These are phyloP conservation scores for Emericellopsis terricola DNA, from an alignment of 495 filamentous ascomycete species.

Conservation along the genomic window DNA sequence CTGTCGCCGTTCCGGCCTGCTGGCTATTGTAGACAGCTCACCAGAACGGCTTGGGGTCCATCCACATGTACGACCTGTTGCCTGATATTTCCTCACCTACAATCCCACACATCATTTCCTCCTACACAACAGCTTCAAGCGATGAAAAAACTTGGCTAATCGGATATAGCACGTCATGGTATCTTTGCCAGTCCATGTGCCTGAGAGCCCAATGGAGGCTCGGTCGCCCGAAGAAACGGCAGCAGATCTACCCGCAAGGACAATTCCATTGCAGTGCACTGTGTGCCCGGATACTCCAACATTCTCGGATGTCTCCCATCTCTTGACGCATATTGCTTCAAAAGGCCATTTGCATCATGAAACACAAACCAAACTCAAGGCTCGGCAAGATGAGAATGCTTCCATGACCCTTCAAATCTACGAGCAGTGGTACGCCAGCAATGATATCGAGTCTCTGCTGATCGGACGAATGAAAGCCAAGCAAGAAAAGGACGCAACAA, in stretches of 20 bases:
- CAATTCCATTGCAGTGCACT: conserved; percentile 52
- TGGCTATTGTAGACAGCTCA: too few relatives aligned
- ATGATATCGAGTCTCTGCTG: conserved; percentile 47
- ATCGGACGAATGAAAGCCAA: conserved; percentile 54
- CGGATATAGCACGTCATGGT: too few relatives aligned
- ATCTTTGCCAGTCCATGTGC: too few relatives aligned
- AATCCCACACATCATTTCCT: too few relatives aligned
- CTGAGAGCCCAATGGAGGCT: too few relatives aligned
- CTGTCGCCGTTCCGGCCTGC: too few relatives aligned
- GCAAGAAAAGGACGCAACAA: conserved; percentile 36
- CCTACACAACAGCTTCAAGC: too few relatives aligned
- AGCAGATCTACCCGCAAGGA: neutral
- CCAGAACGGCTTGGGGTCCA: too few relatives aligned
- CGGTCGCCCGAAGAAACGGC: too few relatives aligned
- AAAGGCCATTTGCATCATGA: conserved; percentile 66
- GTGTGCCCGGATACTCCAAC: conserved; percentile 58
- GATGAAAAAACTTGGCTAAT: too few relatives aligned
- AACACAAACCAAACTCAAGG: conserved; percentile 52
- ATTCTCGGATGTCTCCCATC: conserved; percentile 78
- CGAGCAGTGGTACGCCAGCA: conserved; percentile 48
- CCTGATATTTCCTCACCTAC: too few relatives aligned
- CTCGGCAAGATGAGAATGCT: conserved; percentile 34
- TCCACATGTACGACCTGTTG: too few relatives aligned
- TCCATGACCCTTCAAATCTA: conserved; percentile 36
- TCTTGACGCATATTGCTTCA: conserved; percentile 73